Percentiles rank a stretch among this genome's conserved stretches.
phyloP scores from a whole-genome alignment of 148 eudicot genomes.

The Rhododendron vialii region DNA sequence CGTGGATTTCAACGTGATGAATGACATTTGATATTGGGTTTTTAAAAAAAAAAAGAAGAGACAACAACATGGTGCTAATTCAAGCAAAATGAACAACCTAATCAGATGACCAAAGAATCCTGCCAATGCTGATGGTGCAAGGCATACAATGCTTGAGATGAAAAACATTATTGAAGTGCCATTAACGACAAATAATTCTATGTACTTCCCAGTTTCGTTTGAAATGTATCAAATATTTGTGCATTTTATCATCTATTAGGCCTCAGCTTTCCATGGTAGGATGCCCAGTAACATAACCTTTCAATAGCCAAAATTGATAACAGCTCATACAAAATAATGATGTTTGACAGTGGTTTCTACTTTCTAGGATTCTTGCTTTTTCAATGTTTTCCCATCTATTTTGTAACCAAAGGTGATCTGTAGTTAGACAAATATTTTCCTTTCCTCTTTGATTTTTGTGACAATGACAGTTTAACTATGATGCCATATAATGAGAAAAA shows the following conservation, averaged over 20 bases:
- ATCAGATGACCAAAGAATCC: too few relatives aligned
- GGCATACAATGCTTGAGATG: too few relatives aligned
- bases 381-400: background rate
- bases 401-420: background rate
- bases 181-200: background rate
- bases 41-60: too few relatives aligned
- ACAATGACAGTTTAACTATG: background rate
- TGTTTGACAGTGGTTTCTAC: background rate
- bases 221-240: background rate
- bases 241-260: background rate
- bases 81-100: too few relatives aligned
- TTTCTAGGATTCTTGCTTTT: background rate
- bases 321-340: background rate
- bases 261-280: background rate
- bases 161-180: too few relatives aligned
- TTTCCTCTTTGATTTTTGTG: background rate
- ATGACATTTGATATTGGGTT: too few relatives aligned
- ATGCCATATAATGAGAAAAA: background rate
- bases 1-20: too few relatives aligned
- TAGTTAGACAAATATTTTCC: too few relatives aligned
- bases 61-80: too few relatives aligned
- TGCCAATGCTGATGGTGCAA: too few relatives aligned
- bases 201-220: background rate
- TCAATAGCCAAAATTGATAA: background rate
- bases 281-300: background rate